Evolutionary conservation across 306 rosid species (phyloP).

Genomic region (Pueraria montana): DNA sequence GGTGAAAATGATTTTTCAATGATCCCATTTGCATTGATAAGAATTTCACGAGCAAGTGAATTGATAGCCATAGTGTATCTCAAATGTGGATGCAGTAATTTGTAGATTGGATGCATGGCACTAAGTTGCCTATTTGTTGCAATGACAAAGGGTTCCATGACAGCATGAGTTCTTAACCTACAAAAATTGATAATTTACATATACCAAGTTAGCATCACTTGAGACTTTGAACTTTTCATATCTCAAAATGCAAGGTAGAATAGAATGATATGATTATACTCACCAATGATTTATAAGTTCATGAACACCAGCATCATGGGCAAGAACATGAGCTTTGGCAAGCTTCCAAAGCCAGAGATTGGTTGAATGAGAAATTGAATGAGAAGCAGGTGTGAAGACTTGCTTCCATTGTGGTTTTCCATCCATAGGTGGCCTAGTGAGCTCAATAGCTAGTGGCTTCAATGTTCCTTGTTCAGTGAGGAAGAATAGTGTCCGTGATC

Average conservation of each 20-base stretch:
- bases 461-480: conserved; percentile 59
- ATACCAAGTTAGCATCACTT: neutral
- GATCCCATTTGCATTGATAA: conserved; percentile 55
- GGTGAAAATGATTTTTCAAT: conserved; percentile 54
- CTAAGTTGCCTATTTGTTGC: conserved; percentile 65
- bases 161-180: conserved; percentile 62
- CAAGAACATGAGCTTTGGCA: conserved; percentile 63
- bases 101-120: conserved; percentile 60
- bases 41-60: conserved; percentile 52
- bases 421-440: conserved; percentile 49
- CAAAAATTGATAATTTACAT: conserved; percentile 11
- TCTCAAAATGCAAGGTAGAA: neutral
- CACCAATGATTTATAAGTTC: conserved; percentile 63
- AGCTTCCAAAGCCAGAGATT: conserved; percentile 63
- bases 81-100: conserved; percentile 60
- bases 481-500: conserved; percentile 59
- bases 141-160: conserved; percentile 55
- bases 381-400: conserved; percentile 51
- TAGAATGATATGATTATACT: neutral
- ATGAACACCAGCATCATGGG: conserved; percentile 61
- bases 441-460: conserved; percentile 66
- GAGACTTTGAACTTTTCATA: conserved; percentile 10
- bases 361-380: conserved; percentile 51
- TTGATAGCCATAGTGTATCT: conserved; percentile 60
- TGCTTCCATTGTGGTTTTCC: conserved; percentile 62